Conservation (phyloP, 768 basidiomycete species). For the Tylopilus subfusipes region DNA sequence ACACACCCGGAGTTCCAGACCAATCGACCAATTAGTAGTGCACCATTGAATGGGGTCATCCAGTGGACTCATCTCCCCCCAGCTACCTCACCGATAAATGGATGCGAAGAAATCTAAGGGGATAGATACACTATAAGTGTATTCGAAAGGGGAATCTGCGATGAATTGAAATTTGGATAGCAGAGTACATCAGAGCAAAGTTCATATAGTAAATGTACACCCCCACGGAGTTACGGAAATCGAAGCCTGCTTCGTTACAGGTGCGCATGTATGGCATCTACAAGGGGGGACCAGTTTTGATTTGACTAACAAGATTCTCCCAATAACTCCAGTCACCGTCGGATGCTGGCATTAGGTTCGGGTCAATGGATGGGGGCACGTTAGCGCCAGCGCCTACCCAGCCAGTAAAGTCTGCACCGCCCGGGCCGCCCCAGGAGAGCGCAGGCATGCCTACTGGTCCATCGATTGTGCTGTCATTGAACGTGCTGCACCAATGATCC, state of each 20-base stretch:
- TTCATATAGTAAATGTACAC: conserved; percentile 8
- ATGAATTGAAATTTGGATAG: not conserved
- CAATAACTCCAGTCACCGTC: conserved; percentile 80
- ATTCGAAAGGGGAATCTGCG: not conserved
- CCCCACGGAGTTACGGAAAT: not conserved
- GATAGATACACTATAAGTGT: not conserved
- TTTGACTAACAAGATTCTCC: conserved; percentile 69
- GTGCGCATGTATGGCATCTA: conserved; percentile 16
- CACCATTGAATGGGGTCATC: too few relatives aligned
- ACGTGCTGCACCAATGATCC: conserved; percentile 83
- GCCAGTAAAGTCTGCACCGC: conserved; percentile 53
- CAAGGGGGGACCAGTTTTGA: conserved; percentile 37
- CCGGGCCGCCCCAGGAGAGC: conserved; percentile 59
- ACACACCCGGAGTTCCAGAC: too few relatives aligned
- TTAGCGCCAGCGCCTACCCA: conserved; percentile 50
- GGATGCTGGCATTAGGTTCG: conserved; percentile 43
- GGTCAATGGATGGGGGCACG: conserved; percentile 38
- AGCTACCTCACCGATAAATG: too few relatives aligned
- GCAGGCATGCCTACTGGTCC: conserved; percentile 42
- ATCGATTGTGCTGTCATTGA: conserved; percentile 63
- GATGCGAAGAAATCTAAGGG: too few relatives aligned
- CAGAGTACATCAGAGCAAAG: conserved; percentile 9
- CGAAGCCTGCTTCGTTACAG: conserved; percentile 10
- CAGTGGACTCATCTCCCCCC: too few relatives aligned
- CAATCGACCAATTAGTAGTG: too few relatives aligned